Evolutionary conservation across 2,329 filamentous ascomycete species (phyloP), one percentile per base, ranked within the genome.

Genomic region (Ilyonectria robusta): DNA sequence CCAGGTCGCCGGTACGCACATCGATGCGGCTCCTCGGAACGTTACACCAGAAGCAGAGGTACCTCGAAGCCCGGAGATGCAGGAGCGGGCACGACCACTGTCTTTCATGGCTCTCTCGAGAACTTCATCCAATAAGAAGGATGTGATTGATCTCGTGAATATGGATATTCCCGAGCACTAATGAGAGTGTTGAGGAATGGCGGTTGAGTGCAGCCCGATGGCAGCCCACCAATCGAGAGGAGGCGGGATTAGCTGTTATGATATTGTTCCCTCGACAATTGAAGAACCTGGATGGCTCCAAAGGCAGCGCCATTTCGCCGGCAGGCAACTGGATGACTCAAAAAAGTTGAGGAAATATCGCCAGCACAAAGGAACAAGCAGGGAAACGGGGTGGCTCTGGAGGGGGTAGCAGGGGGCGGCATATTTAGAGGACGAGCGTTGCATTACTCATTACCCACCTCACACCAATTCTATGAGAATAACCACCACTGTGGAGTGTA

Each of bases 21-120:
- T 50, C 29, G 33, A 61, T 29, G 37, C 66, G 29, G 26, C 26
- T 26, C 60, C 54, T 21, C 61, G 61, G 10, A 72, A 63, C 15
- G 57, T 72, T 6, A 71, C 67, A 35, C 63, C 70, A n/a, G 65
- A 71, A 37, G 63, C 55, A 23, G 75, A 72, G 23, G 71, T 58
- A 47, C n/a, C 65, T 10, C 79, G 77, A 57, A 74, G 68, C n/a
- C 83, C 84, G 0, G 84, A 85, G 70, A 85, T 85, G 84, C 81
- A 83, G 69, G 83, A 85, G 68, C 79, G 81, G 33, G 67, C 70
- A 40, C 70, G 73, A n/a, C 74, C 72, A 9, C 73, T 75, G 11
- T 59, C 75, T 13, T 76, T 80, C 10, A 72, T 79, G 59, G 51
- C 70, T 3, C 31, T 69, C 15, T 64, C 67, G 29, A 66, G 68